These are phyloP conservation scores for Neurospora sublineolata DNA, from an alignment of 495 filamentous ascomycete species.

Conservation along the genomic window DNA sequence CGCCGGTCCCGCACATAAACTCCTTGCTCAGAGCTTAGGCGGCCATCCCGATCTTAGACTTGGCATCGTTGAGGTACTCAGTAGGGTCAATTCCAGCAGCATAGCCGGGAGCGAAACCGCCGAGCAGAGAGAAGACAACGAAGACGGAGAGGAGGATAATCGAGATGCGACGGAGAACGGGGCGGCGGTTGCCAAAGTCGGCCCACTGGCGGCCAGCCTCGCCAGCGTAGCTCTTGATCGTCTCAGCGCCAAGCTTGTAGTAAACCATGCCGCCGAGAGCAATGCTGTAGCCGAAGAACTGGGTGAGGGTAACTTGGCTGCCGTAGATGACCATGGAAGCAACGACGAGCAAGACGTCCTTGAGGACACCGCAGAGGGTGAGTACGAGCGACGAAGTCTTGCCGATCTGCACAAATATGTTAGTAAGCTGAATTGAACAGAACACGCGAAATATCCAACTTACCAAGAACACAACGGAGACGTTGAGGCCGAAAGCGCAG, in stretches of 20 bases:
- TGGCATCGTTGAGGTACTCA: constrained; percentile 32
- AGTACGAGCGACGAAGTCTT: constrained; percentile 93
- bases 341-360: constrained; percentile 89
- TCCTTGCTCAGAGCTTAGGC: constrained; percentile 10
- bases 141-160: constrained; percentile 49
- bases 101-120: constrained; percentile 37
- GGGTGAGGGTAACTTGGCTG: constrained; percentile 66
- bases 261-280: constrained; percentile 84
- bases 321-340: constrained; percentile 86
- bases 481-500: constrained; percentile 79
- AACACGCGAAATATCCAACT: constrained; percentile 19
- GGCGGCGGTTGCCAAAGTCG: constrained; percentile 68
- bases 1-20: background rate
- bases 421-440: constrained; percentile 11
- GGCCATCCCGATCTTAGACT: constrained; percentile 34
- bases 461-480: constrained; percentile 91
- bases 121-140: constrained; percentile 57
- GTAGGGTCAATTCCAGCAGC: constrained; percentile 36
- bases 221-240: constrained; percentile 64
- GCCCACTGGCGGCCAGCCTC: constrained; percentile 67
- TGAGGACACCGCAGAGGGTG: constrained; percentile 94
- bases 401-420: constrained; percentile 58
- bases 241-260: constrained; percentile 90
- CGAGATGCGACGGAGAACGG: constrained; percentile 63
- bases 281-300: constrained; percentile 91